phyloP scores from a whole-genome alignment of 352 stramenopile genomes.

The Globisporangium splendens region DNA sequence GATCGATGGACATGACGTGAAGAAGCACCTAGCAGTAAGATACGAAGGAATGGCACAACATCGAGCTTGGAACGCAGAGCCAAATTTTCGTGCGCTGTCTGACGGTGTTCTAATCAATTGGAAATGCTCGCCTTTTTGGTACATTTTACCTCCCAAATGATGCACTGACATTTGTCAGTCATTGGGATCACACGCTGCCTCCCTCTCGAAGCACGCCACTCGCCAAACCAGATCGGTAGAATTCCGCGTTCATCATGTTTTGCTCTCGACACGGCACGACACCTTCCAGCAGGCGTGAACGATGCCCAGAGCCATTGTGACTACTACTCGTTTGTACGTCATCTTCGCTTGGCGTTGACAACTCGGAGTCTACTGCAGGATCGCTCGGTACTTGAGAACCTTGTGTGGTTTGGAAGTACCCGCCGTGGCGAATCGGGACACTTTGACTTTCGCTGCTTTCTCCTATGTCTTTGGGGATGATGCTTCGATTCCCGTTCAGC shows the following conservation, averaged over 20 bases:
- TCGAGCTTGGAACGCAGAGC: no score
- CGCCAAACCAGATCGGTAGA: constrained; percentile 4
- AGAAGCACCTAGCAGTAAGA: no score
- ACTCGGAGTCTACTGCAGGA: not conserved
- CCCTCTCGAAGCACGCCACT: constrained; percentile 1
- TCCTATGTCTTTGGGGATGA: no score
- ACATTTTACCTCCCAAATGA: no score
- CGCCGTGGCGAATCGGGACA: constrained; percentile 37
- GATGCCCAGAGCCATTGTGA: no score
- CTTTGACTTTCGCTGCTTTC: not conserved
- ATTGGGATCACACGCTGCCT: not conserved
- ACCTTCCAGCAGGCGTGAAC: constrained; percentile 2
- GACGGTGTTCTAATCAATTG: no score
- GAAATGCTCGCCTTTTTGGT: no score
- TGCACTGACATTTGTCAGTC: not conserved
- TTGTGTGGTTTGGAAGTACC: constrained; percentile 44
- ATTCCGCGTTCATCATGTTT: constrained; percentile 21
- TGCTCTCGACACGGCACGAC: constrained; percentile 19
- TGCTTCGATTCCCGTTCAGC: constrained; percentile 40
- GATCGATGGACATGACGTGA: no score
- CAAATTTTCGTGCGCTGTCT: no score
- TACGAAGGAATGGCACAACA: no score
- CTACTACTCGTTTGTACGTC: no score
- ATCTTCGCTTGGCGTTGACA: not conserved
- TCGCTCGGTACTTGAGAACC: constrained; percentile 13